Evolutionary conservation across 192 early-diverging fungal species (phyloP), one percentile per base, ranked within the genome.

Genomic region (Coemansia sp.): DNA sequence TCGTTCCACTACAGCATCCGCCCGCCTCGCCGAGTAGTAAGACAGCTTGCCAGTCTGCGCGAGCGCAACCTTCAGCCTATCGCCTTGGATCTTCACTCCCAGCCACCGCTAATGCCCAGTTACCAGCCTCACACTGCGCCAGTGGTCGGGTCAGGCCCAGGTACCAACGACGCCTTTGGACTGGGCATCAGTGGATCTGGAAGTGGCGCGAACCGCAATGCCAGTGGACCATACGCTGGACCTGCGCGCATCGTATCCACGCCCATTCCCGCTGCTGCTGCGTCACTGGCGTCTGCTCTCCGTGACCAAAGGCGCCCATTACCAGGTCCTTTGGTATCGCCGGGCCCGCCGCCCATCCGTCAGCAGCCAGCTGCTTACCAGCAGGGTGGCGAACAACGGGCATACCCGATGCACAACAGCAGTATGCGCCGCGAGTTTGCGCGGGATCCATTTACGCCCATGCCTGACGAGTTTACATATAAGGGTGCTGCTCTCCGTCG

Each of bases 401-500:
- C 61, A n/a, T 24, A 47, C 27, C 64, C 44, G 15, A 44, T 46
- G 47, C 64, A 65, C 62, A 72, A 20, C 62, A 68, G 57, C 61
- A 66, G 60, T 44, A 73, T 72, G 52, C 63, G 53, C 22, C 67
- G 47, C 3, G 66, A 69, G 50, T 69, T 69, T 60, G 18, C 67
- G 2, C 31, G 66, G 15, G 80, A 74, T 29, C 71, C 80, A 24
- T 69, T 82, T 63, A 69, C 69, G 18, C 69, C 72, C 3, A 66
- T 52, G 16, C 41, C 72, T 7, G 64, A 76, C 43, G 77, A 84
- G 40, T 60, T 84, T 18, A 84, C 81, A n/a, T 84, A 66, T 36
- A 71, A 64, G 15, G 81, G 77, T 12, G 77, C 81, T 11, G 81
- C 81, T 2, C 64, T 79, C 39, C 76, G 81, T 7, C 71, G 74